Evolutionary conservation across 2,329 filamentous ascomycete species (phyloP).

Genomic region (Pseudogymnoascus sp.): DNA sequence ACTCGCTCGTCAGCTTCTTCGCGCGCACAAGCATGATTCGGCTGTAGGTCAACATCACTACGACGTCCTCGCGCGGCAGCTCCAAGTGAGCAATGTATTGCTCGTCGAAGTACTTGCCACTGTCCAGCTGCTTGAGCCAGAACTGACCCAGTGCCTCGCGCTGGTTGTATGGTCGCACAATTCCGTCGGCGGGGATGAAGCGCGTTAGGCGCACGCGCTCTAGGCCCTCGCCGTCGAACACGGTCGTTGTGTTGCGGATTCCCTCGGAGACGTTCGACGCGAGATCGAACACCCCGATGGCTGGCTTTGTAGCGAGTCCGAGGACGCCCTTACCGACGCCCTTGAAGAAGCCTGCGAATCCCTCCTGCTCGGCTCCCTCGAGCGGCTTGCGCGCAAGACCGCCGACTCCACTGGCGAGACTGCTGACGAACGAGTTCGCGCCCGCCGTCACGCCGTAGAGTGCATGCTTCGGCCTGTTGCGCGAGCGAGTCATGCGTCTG

Average conservation of each 20-base stretch:
- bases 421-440: slow-evolving; percentile 89
- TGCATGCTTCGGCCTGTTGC: slow-evolving; percentile 94
- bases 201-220: slow-evolving; percentile 90
- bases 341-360: slow-evolving; percentile 90
- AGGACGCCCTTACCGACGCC: slow-evolving; percentile 92
- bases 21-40: slow-evolving; percentile 87
- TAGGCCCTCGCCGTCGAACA: slow-evolving; percentile 90
- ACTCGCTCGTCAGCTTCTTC: slow-evolving; percentile 79
- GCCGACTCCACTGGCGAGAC: slow-evolving; percentile 86
- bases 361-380: slow-evolving; percentile 93
- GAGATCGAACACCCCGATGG: slow-evolving; percentile 92
- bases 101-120: slow-evolving; percentile 96
- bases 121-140: slow-evolving; percentile 97
- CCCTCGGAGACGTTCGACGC: slow-evolving; percentile 96
- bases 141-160: slow-evolving; percentile 94
- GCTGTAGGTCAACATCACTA: slow-evolving; percentile 80
- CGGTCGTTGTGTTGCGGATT: slow-evolving; percentile 96
- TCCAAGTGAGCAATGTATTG: slow-evolving; percentile 95
- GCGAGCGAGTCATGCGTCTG: slow-evolving; percentile 82
- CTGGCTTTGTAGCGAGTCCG: slow-evolving; percentile 92
- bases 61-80: slow-evolving; percentile 78
- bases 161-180: slow-evolving; percentile 89
- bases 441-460: slow-evolving; percentile 93
- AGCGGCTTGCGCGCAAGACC: slow-evolving; percentile 89
- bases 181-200: slow-evolving; percentile 85